Conservation (phyloP, 1,284 basidiomycete species). For the Anthracocystis walkeri region DNA sequence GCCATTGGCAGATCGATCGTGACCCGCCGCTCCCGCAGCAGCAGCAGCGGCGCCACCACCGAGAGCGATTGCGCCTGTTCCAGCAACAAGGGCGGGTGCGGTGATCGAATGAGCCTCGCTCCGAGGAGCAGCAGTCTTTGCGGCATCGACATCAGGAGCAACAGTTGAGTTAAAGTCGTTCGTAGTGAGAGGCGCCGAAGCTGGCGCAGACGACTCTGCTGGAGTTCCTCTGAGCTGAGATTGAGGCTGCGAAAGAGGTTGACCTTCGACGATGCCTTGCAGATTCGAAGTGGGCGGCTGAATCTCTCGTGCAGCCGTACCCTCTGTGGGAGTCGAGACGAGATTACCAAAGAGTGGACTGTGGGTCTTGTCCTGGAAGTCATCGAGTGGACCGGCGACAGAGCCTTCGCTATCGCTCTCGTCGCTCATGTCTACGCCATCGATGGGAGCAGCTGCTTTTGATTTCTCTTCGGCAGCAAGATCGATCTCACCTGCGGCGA, state of each 20-base stretch:
- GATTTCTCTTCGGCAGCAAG: slow-evolving; percentile 29
- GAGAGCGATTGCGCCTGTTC: slow-evolving; percentile 23
- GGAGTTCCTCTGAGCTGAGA: slow-evolving; percentile 9
- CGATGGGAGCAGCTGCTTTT: slow-evolving; percentile 59
- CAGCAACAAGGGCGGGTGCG: slow-evolving; percentile 24
- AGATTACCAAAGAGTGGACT: slow-evolving; percentile 61
- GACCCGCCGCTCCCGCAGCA: slow-evolving; percentile 11
- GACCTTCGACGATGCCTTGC: slow-evolving; percentile 33
- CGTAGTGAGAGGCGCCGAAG: slow-evolving; percentile 27
- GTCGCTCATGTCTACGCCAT: slow-evolving; percentile 66
- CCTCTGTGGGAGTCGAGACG: slow-evolving; percentile 31
- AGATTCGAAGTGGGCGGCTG: slow-evolving; percentile 28
- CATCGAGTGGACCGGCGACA: slow-evolving; percentile 36
- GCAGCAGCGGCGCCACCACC: slow-evolving; percentile 68
- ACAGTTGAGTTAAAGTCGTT: slow-evolving; percentile 21
- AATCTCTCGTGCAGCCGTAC: slow-evolving; percentile 36
- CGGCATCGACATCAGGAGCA: slow-evolving; percentile 17
- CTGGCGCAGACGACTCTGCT: slow-evolving; percentile 18
- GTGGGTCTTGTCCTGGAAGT: slow-evolving; percentile 56
- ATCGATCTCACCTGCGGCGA: slow-evolving; percentile 51
- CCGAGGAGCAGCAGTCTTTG: background rate
- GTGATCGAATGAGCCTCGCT: background rate
- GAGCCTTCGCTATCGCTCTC: slow-evolving; percentile 65
- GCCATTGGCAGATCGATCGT: slow-evolving; percentile 26
- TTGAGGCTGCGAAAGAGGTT: slow-evolving; percentile 10